Conservation (phyloP, 163 green algal species). For the Volvox carteri region DNA sequence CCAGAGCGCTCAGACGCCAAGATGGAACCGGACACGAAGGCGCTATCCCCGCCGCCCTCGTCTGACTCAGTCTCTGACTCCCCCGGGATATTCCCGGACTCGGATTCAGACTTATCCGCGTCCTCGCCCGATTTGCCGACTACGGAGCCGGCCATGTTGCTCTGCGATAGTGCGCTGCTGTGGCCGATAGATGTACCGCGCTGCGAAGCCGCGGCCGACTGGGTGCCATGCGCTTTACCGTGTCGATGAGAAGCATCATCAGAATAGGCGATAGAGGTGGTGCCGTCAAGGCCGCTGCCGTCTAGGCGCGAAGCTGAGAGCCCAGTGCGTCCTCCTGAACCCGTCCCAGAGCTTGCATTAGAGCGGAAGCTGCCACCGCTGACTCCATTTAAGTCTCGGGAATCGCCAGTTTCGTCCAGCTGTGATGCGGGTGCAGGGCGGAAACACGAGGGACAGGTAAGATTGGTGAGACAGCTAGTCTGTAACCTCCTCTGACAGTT, state of each 20-base stretch:
- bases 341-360: not conserved
- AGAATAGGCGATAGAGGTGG: constrained; percentile 24
- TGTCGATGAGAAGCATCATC: not conserved
- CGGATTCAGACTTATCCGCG: not conserved
- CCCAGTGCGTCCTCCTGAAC: not conserved
- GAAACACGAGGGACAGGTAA: not conserved
- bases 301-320: constrained; percentile 3
- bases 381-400: not conserved
- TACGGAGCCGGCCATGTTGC: not conserved
- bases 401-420: not conserved
- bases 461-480: not conserved
- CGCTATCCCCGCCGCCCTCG: not conserved
- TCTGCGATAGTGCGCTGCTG: not conserved
- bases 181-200: not conserved
- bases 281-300: constrained; percentile 8
- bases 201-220: not conserved
- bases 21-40: not conserved
- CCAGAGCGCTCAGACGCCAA: not conserved
- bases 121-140: not conserved
- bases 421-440: not conserved
- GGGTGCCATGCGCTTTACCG: constrained; percentile 2
- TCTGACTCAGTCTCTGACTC: not conserved
- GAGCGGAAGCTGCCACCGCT: not conserved
- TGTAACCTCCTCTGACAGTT: not conserved
- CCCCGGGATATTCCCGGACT: not conserved